phyloP scores from a whole-genome alignment of 768 basidiomycete genomes.

The Mycena indigotica region DNA sequence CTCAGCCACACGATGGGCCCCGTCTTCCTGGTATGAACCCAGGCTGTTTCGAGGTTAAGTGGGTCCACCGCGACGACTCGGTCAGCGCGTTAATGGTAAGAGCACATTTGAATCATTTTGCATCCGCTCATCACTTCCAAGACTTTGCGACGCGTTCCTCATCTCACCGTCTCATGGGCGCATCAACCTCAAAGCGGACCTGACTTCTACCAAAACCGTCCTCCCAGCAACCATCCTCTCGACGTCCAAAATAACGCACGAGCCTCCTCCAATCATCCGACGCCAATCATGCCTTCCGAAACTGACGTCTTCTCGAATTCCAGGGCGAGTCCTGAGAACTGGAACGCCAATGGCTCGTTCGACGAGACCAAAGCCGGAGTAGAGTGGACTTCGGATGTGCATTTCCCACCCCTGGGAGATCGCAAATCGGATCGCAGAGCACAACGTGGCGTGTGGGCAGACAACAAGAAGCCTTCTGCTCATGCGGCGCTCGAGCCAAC shows the following conservation, averaged over 20 bases:
- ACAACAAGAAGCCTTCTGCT: constrained; percentile 16
- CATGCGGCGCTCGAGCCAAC: too few relatives aligned
- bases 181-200: constrained; percentile 50
- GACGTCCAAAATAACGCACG: constrained; percentile 32
- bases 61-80: constrained; percentile 75
- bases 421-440: constrained; percentile 26
- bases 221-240: constrained; percentile 28
- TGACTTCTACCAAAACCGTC: constrained; percentile 21
- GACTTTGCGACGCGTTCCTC: constrained; percentile 71
- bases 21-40: constrained; percentile 59
- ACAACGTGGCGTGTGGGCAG: constrained; percentile 32
- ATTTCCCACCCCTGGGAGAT: constrained; percentile 41
- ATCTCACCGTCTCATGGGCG: constrained; percentile 79
- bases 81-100: constrained; percentile 70
- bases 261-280: constrained; percentile 15
- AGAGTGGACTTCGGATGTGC: constrained; percentile 35
- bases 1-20: constrained; percentile 58
- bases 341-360: constrained; percentile 9
- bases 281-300: constrained; percentile 16
- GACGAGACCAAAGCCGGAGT: constrained; percentile 3
- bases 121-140: neutral
- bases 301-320: constrained; percentile 8
- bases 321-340: constrained; percentile 19
- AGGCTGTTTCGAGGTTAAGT: constrained; percentile 77
- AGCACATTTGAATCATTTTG: neutral